Evolutionary conservation across 176 grass and related monocot species (phyloP).

Genomic region (Melocanna baccifera): DNA sequence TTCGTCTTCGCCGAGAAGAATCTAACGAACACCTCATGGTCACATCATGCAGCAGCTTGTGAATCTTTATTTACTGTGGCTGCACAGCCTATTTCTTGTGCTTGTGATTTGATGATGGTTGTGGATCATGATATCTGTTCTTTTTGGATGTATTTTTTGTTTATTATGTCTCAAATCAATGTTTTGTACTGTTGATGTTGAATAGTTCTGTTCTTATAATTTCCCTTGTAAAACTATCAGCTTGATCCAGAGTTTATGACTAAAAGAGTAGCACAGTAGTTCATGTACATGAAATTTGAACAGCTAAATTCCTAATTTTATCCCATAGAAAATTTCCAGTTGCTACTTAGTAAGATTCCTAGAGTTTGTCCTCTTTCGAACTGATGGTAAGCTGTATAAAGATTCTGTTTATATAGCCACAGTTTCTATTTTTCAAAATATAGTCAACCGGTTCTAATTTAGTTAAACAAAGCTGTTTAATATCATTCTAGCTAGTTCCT

Average conservation of each 20-base stretch:
- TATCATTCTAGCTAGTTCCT: conserved; percentile 20
- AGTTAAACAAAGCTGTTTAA: neutral
- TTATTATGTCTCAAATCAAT: conserved; percentile 41
- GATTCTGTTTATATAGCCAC: conserved; percentile 27
- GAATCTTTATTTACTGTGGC: conserved; percentile 35
- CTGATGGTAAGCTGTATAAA: conserved; percentile 30
- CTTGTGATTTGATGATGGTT: conserved; percentile 46
- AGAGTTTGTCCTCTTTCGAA: conserved; percentile 36
- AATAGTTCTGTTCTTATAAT: neutral
- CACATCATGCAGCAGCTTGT: conserved; percentile 43
- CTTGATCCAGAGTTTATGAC: neutral
- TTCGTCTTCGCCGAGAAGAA: conserved; percentile 40
- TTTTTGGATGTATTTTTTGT: conserved; percentile 29
- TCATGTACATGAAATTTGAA: conserved; percentile 24
- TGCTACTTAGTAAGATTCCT: conserved; percentile 38
- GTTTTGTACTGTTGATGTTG: conserved; percentile 20
- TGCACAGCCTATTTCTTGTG: conserved; percentile 51
- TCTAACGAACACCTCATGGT: conserved; percentile 50
- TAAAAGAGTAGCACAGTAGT: neutral
- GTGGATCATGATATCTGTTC: conserved; percentile 24
- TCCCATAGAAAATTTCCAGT: neutral
- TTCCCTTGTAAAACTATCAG: neutral
- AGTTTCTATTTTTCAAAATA: neutral
- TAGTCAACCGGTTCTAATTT: conserved; percentile 1
- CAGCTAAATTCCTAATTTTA: neutral